These are phyloP conservation scores for Teratosphaeria epicoccoides DNA, from an alignment of 2,329 filamentous ascomycete genomes.

Conservation along the genomic window DNA sequence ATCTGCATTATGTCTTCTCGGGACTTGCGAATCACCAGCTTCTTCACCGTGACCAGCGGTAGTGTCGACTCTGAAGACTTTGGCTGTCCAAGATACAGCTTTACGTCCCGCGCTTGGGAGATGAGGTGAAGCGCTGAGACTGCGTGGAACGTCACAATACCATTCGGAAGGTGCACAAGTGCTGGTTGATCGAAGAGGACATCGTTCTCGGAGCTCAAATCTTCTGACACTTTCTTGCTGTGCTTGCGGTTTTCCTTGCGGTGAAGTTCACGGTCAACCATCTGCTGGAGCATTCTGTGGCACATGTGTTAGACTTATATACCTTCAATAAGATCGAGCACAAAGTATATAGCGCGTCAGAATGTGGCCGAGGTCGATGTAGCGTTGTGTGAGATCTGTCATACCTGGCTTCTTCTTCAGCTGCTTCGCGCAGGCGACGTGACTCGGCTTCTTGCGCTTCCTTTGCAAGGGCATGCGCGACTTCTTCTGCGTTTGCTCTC, in stretches of 20 bases:
- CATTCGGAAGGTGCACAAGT: constrained; percentile 11
- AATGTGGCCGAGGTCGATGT: too few relatives aligned
- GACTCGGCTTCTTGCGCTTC: constrained; percentile 32
- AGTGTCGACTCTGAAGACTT: constrained; percentile 1
- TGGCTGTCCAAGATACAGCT: constrained; percentile 15
- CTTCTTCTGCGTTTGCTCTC: constrained; percentile 69
- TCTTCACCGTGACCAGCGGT: constrained; percentile 20
- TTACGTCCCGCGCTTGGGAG: constrained; percentile 7
- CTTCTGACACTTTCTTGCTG: constrained; percentile 4
- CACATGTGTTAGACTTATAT: background rate
- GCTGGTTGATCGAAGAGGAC: constrained; percentile 23
- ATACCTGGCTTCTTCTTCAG: constrained; percentile 44
- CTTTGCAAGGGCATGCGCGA: constrained; percentile 49
- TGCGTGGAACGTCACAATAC: constrained; percentile 14
- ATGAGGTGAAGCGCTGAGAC: constrained; percentile 14
- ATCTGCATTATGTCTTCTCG: constrained; percentile 20
- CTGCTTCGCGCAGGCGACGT: constrained; percentile 28
- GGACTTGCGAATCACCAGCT: constrained; percentile 11
- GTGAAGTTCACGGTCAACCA: constrained; percentile 62
- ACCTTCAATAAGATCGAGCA: background rate
- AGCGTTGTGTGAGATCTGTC: background rate
- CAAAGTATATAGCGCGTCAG: too few relatives aligned
- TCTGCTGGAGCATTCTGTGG: constrained; percentile 54
- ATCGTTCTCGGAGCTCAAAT: background rate
- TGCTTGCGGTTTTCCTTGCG: constrained; percentile 52